Conservation (phyloP, 768 basidiomycete species). For the Auriscalpium microsporum region DNA sequence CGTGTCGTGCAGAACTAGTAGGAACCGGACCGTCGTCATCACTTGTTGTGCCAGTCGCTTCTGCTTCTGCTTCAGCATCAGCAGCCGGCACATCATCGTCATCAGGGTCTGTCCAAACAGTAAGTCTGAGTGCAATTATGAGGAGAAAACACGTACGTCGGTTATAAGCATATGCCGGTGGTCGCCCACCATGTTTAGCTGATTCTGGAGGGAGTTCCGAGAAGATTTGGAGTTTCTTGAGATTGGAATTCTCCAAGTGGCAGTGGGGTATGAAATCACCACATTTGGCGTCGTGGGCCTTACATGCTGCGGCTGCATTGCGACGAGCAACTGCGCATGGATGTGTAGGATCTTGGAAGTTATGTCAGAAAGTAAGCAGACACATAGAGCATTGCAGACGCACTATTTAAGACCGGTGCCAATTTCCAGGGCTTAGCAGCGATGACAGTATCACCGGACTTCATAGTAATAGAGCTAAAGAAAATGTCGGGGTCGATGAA, state of each 20-base stretch:
- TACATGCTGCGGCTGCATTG: not conserved
- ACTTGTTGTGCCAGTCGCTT: too few species aligned
- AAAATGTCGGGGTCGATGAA: not conserved
- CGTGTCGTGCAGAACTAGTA: too few species aligned
- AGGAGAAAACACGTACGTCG: not conserved
- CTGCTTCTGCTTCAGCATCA: too few species aligned
- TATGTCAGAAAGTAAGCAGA: not conserved
- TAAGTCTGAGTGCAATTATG: not conserved
- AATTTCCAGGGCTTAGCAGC: not conserved
- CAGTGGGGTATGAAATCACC: not conserved
- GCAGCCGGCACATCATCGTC: too few species aligned
- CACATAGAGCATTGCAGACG: not conserved
- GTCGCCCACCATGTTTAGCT: not conserved
- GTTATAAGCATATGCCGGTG: not conserved
- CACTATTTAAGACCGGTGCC: not conserved
- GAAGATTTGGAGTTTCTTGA: not conserved
- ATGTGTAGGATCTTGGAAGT: not conserved
- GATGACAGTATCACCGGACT: not conserved
- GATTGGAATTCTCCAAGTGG: not conserved
- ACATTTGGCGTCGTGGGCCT: not conserved
- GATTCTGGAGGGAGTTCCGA: not conserved
- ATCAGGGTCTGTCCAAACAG: too few species aligned
- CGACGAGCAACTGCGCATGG: not conserved
- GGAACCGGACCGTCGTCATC: too few species aligned
- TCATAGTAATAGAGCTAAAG: not conserved